Percentiles rank a stretch among this genome's conserved stretches.
Evolutionary conservation across 2,329 filamentous ascomycete genomes (phyloP).

Genomic region (Paramyrothecium roridum): DNA sequence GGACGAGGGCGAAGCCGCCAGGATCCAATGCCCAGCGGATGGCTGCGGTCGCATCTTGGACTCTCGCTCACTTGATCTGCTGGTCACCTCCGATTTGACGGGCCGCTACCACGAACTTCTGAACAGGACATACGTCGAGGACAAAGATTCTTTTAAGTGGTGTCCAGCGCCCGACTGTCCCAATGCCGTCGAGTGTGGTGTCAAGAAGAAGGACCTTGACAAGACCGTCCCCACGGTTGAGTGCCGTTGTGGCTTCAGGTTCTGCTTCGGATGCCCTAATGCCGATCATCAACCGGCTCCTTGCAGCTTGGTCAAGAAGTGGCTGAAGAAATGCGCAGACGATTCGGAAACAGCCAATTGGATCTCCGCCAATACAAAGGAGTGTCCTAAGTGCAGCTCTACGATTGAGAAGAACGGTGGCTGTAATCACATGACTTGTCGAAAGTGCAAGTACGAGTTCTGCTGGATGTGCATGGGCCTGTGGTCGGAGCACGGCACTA

Average conservation of each 20-base stretch:
- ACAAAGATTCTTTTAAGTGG: slow-evolving; percentile 95
- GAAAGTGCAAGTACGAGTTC: slow-evolving; percentile 94
- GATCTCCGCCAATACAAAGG: slow-evolving; percentile 99
- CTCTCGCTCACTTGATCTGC: slow-evolving; percentile 77
- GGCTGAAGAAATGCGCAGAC: slow-evolving; percentile 97
- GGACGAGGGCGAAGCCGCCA: slow-evolving; percentile 90
- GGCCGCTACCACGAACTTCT: slow-evolving; percentile 78
- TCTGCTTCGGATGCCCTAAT: slow-evolving; percentile 92
- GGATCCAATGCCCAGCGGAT: slow-evolving; percentile 89
- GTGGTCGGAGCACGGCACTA: slow-evolving; percentile 97
- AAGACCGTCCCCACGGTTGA: slow-evolving; percentile 86
- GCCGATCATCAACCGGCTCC: slow-evolving; percentile 92
- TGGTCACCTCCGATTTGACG: slow-evolving; percentile 57
- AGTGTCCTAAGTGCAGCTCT: slow-evolving; percentile 92
- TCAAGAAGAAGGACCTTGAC: slow-evolving; percentile 84
- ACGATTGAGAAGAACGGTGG: slow-evolving; percentile 99
- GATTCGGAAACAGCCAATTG: slow-evolving; percentile 98
- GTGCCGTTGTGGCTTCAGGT: slow-evolving; percentile 79
- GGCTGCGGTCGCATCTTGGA: slow-evolving; percentile 89
- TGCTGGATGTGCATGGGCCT: slow-evolving; percentile 99
- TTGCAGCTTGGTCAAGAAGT: slow-evolving; percentile 86
- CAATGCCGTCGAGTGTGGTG: slow-evolving; percentile 82
- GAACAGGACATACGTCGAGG: slow-evolving; percentile 93
- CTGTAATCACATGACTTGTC: slow-evolving; percentile 97
- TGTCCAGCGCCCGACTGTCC: slow-evolving; percentile 97